Evolutionary conservation across 345 rosid species (phyloP), one percentile per base, ranked within the genome.

Genomic region (Lepidium didymum): DNA sequence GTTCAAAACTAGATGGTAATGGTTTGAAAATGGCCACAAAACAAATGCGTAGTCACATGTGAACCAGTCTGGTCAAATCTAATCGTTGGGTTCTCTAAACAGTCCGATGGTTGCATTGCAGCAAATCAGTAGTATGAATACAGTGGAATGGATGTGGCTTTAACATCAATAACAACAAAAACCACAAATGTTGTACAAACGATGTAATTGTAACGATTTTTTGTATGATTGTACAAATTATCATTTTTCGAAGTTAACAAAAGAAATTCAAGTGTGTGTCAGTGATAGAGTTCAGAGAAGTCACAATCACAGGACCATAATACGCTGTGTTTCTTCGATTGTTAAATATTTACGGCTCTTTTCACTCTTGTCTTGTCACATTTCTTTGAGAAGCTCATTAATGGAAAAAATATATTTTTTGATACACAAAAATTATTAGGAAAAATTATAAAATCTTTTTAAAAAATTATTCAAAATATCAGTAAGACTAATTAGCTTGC

Each of bases 321-420:
- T 6, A 59, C 40, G 59, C 67, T 58, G 41, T 43, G 59, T 38
- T 69, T 37, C 41, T 37, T 51, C 64, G 47, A 33, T 45, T 56
- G 56, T 47, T 68, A 18, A 35, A 68, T 57, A 49, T 35, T 27
- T 58, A 69, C 67, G 74, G 67, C 67, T 69, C 3, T 49, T 38
- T 15, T 38, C 51, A 59, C 52, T 40, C 50, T 49, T 21, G 74
- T 59, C 60, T 40, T 69, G 74, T 69, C 74, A 59, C 67, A 25
- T 45, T 42, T 51, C 56, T 58, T 27, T 31, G 52, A 29, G 10
- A 50, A 50, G 14, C 21, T 18, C 27, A 8, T 46, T 12, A 45
- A 56, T 13, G 16, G 0, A 38, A 12, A 57, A 1, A 23, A 1
- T 45, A 45, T 16, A 15, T 8, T 35, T 1, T 8, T 35, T 1